Conservation (phyloP, 2,329 filamentous ascomycete genomes). For the Chaetomium globosum region DNA sequence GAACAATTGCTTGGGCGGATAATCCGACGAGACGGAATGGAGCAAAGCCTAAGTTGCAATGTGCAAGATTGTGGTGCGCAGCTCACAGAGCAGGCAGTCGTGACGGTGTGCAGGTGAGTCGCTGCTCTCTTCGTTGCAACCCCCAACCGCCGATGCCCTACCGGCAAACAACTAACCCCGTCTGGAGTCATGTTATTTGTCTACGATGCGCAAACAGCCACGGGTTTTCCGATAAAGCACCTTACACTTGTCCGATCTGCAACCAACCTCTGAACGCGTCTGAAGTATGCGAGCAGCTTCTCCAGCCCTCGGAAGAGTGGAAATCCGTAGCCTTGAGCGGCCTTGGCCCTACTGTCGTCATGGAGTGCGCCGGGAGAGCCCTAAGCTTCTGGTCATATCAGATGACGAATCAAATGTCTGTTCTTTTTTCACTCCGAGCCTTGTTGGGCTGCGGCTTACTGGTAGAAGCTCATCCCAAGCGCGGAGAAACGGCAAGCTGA, state of each 20-base stretch:
- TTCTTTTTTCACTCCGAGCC: slow-evolving; percentile 17
- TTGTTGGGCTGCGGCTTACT: slow-evolving; percentile 23
- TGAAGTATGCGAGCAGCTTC: slow-evolving; percentile 64
- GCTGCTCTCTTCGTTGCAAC: background rate
- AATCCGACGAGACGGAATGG: slow-evolving; percentile 56
- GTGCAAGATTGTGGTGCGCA: slow-evolving; percentile 72
- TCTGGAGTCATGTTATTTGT: slow-evolving; percentile 79
- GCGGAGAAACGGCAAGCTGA: slow-evolving; percentile 28
- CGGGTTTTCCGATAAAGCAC: slow-evolving; percentile 60
- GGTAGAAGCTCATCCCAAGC: slow-evolving; percentile 25
- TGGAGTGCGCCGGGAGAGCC: slow-evolving; percentile 81
- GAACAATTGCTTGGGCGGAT: background rate
- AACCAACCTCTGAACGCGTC: slow-evolving; percentile 66
- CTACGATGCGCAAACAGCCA: slow-evolving; percentile 68
- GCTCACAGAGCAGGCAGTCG: slow-evolving; percentile 71
- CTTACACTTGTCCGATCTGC: slow-evolving; percentile 74
- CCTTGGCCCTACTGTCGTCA: slow-evolving; percentile 75
- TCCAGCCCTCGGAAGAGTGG: slow-evolving; percentile 85
- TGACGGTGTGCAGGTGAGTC: slow-evolving; percentile 83
- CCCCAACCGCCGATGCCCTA: background rate
- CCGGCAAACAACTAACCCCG: background rate
- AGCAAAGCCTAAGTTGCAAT: slow-evolving; percentile 77
- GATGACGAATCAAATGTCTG: slow-evolving; percentile 77
- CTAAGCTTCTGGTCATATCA: slow-evolving; percentile 88
- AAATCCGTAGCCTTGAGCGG: slow-evolving; percentile 85